phyloP scores from a whole-genome alignment of 1,284 basidiomycete species.

The Apiotrichum laibachii region DNA sequence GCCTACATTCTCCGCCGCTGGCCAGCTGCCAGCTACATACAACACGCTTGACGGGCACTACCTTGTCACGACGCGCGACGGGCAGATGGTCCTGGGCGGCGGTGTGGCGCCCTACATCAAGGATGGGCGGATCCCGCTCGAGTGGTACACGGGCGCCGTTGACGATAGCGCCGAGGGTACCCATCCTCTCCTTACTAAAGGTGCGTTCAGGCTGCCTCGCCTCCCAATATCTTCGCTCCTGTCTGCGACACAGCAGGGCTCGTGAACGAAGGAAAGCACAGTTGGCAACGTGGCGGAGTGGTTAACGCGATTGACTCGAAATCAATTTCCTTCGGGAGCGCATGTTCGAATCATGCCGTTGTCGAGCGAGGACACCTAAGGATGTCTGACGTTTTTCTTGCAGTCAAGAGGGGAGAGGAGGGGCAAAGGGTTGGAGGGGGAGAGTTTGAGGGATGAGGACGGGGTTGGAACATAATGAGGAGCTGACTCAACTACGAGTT shows the following conservation, averaged over 20 bases:
- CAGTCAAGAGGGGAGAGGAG: too few species aligned
- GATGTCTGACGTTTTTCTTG: too few species aligned
- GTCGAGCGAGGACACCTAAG: too few species aligned
- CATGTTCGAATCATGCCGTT: too few species aligned
- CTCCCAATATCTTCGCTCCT: not conserved
- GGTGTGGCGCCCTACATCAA: slow-evolving; percentile 14
- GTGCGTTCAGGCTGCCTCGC: not conserved
- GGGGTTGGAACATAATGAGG: too few species aligned
- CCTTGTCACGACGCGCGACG: slow-evolving; percentile 20
- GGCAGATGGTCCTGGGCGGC: slow-evolving; percentile 25
- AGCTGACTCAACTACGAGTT: too few species aligned
- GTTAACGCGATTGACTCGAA: too few species aligned
- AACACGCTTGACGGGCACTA: slow-evolving; percentile 27
- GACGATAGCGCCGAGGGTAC: slow-evolving; percentile 24
- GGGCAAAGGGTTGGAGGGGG: too few species aligned
- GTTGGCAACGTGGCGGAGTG: too few species aligned
- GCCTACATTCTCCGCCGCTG: slow-evolving; percentile 19
- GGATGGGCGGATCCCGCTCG: slow-evolving; percentile 10
- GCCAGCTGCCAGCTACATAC: slow-evolving; percentile 26
- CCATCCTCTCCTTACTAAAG: slow-evolving; percentile 9
- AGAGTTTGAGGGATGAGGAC: too few species aligned
- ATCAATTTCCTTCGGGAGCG: too few species aligned
- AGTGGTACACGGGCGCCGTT: slow-evolving; percentile 15
- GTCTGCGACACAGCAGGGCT: too few species aligned
- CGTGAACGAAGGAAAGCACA: not conserved